Base-by-base conservation (phyloP, 306 rosid genomes). In the Cyclanthera cordifolia region DNA sequence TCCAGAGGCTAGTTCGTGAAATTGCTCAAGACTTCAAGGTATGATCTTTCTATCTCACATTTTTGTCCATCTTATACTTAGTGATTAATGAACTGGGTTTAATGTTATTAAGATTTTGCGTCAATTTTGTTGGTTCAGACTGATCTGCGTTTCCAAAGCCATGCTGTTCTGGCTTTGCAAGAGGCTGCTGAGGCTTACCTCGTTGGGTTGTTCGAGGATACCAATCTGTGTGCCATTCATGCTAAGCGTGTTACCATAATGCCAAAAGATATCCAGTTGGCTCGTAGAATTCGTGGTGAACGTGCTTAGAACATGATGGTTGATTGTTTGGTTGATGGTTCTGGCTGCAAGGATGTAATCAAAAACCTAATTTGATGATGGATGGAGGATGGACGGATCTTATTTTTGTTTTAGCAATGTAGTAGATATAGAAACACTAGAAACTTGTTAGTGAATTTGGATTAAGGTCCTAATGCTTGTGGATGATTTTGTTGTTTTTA, bases 11-110 rank as follows among this genome's bases (percentile, higher is more conserved):
- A 54, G 97, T 91, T 13, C 91, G 96, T 66, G 97, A 91, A 80
- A 91, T 91, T 74, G 97, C 96, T 14, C 96, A 91, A 66, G 97
- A 92, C 55, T 92, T 92, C 56, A 92, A 92, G 96, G 97, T 87
- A 43, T 4, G 32, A 15, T 20, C 48, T 8, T 0, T 23, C 37
- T 0, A 9, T n/a, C n/a, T n/a, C n/a, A n/a, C n/a, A n/a, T n/a
- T 17, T 21, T 0, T 1, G 17, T 2, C 10, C 2, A 2, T 4
- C 2, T 20, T 0, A 6, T 60, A 25, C 47, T 19, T 19, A 7
- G 8, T 0, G 9, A 9, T 34, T n/a, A n/a, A n/a, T 3, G 19
- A 0, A 4, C 5, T 39, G 28, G 4, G 48, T 17, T 37, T 37
- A 5, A 11, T 21, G 12, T 17, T 10, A 17, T 60, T 4, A 19